Evolutionary conservation across 73 alveolate species (phyloP).

Genomic region (Paramecium tetraurelia): DNA sequence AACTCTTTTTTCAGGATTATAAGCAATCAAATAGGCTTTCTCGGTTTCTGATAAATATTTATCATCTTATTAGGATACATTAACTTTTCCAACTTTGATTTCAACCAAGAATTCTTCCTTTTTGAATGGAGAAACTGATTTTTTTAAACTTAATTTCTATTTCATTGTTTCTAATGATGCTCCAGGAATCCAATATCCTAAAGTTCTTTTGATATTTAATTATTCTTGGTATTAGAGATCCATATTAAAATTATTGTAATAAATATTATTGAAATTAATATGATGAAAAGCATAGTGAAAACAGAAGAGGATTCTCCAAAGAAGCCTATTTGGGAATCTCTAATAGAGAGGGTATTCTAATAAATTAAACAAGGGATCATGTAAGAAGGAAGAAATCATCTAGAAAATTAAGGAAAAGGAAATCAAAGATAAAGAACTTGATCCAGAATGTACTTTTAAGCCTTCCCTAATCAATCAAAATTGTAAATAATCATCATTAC

Average conservation of each 20-base stretch:
- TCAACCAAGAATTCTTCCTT: background rate
- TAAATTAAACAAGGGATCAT: background rate
- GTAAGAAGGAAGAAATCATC: background rate
- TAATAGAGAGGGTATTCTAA: background rate
- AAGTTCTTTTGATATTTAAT: background rate
- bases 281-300: background rate
- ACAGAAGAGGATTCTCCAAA: conserved; percentile 6
- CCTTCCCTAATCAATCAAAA: background rate
- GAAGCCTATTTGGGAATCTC: conserved; percentile 19
- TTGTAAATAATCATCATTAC: background rate
- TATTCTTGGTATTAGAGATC: background rate
- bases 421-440: background rate
- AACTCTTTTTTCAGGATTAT: conserved; percentile 25
- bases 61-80: background rate
- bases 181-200: conserved; percentile 41
- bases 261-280: background rate
- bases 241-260: background rate
- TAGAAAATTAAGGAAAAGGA: background rate
- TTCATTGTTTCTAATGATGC: background rate
- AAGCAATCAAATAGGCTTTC: background rate
- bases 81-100: background rate
- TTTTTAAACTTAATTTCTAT: background rate
- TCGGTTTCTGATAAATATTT: conserved; percentile 5
- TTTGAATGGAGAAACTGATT: background rate
- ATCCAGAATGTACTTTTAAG: conserved; percentile 47